These are phyloP conservation scores for Flaveria bidentis DNA, from an alignment of 129 eudicot genomes.

Conservation along the genomic window DNA sequence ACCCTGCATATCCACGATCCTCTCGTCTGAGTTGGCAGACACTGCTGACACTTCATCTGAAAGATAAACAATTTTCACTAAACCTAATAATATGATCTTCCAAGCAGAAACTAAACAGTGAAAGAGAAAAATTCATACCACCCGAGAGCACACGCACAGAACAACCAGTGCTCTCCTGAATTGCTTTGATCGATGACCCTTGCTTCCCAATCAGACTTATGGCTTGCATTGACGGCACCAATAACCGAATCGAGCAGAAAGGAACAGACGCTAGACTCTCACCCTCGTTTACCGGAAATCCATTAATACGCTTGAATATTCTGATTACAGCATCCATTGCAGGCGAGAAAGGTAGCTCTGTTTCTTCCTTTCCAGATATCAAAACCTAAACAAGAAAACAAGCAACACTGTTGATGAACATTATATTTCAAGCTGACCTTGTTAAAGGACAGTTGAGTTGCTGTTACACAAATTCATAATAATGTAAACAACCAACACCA, in stretches of 20 bases:
- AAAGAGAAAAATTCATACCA: conserved; percentile 42
- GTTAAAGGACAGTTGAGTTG: not conserved
- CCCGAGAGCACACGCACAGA: conserved; percentile 68
- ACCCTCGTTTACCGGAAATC: conserved; percentile 57
- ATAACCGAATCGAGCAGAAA: conserved; percentile 57
- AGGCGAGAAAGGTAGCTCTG: conserved; percentile 69
- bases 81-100: not conserved
- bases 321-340: conserved; percentile 91
- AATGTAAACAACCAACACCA: not conserved
- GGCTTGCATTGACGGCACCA: conserved; percentile 77
- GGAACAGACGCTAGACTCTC: conserved; percentile 45
- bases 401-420: not conserved
- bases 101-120: not conserved
- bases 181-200: conserved; percentile 70
- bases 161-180: conserved; percentile 77
- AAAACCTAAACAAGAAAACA: conserved; percentile 50
- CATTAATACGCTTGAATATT: conserved; percentile 64
- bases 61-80: conserved; percentile 9
- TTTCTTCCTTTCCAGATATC: conserved; percentile 87
- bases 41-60: conserved; percentile 60
- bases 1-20: conserved; percentile 80
- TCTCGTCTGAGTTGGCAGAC: conserved; percentile 63
- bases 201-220: conserved; percentile 76
- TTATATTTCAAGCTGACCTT: not conserved
- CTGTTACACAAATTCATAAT: not conserved